phyloP scores from a whole-genome alignment of 768 basidiomycete genomes.

The Tephrocybe sp. region DNA sequence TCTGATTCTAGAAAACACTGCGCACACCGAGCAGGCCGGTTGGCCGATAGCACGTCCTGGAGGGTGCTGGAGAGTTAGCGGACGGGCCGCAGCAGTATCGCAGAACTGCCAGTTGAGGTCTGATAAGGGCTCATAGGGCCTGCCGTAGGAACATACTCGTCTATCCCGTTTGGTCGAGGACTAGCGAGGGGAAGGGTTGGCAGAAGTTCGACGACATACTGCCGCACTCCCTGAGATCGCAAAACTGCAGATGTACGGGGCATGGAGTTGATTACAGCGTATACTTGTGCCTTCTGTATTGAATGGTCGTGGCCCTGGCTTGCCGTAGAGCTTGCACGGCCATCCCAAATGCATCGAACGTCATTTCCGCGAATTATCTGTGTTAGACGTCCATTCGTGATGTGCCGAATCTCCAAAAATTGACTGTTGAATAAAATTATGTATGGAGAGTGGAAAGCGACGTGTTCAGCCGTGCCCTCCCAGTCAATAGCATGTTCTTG shows the following conservation, averaged over 20 bases:
- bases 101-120: too few relatives aligned
- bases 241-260: not conserved
- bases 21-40: too few relatives aligned
- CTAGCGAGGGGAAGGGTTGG: not conserved
- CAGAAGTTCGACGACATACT: constrained; percentile 4
- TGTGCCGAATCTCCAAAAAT: constrained; percentile 88
- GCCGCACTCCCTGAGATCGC: not conserved
- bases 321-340: constrained; percentile 41
- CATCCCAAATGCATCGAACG: constrained; percentile 89
- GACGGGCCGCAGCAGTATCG: too few relatives aligned
- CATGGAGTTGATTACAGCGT: constrained; percentile 6
- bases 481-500: constrained; percentile 79
- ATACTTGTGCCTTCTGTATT: not conserved
- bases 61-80: too few relatives aligned
- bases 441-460: constrained; percentile 87
- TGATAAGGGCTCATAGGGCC: too few relatives aligned
- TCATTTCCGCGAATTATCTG: constrained; percentile 85
- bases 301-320: constrained; percentile 50
- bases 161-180: too few relatives aligned
- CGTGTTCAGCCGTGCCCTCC: constrained; percentile 88
- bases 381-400: constrained; percentile 73
- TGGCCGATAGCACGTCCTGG: too few relatives aligned
- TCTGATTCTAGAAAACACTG: too few relatives aligned
- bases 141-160: too few relatives aligned
- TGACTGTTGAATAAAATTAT: constrained; percentile 84